Evolutionary conservation across 192 early-diverging fungal species (phyloP).

Genomic region (Entophlyctis luteolus): DNA sequence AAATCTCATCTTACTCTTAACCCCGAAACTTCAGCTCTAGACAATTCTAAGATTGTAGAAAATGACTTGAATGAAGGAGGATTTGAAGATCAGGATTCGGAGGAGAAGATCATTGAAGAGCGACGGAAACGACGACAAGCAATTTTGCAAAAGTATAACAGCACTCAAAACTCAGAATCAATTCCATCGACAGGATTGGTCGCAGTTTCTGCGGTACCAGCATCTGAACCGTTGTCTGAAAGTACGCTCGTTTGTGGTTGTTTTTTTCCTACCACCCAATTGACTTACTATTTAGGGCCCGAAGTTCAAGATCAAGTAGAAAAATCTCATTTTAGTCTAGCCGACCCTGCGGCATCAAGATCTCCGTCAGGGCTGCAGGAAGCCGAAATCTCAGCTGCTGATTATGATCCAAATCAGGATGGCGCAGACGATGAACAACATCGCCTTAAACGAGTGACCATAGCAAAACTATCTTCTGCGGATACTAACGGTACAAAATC

Average conservation of each 20-base stretch:
- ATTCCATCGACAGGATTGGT: constrained; percentile 4
- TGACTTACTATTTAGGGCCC: no score
- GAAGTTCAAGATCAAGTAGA: no score
- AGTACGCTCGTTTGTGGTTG: no score
- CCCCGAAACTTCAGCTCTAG: not conserved
- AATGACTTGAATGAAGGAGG: not conserved
- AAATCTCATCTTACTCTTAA: not conserved
- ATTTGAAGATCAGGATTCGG: constrained; percentile 46
- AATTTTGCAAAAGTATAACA: constrained; percentile 69
- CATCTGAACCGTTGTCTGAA: no score
- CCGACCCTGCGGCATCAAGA: no score
- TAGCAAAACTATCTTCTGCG: not conserved
- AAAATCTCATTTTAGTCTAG: no score
- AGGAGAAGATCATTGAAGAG: constrained; percentile 79
- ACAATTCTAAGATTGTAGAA: not conserved
- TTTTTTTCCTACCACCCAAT: no score
- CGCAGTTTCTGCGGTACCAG: not conserved
- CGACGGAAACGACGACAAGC: constrained; percentile 70
- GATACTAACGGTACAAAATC: no score
- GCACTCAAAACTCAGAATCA: constrained; percentile 23
- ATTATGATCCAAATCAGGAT: constrained; percentile 79
- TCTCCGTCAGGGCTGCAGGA: no score
- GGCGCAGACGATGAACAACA: constrained; percentile 59
- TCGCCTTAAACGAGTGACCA: not conserved
- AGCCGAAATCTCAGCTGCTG: constrained; percentile 51